Base-by-base conservation (phyloP, 106 monocot species). In the Dioscorea dumetorum region DNA sequence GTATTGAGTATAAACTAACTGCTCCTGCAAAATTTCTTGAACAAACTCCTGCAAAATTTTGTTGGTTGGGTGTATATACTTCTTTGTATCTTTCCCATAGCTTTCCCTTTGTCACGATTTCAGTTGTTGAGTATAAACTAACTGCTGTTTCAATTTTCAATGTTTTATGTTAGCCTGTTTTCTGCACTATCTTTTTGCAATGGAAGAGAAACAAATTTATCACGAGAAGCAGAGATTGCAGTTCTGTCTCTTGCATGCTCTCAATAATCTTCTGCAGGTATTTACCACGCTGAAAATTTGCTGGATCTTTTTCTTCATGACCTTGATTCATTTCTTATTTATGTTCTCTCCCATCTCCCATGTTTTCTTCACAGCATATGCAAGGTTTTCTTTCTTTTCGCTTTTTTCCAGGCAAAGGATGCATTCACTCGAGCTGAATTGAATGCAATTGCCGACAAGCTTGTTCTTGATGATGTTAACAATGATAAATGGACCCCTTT, bases 241-340 rank as follows among this genome's bases (percentile, higher is more conserved):
- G 66, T 85, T 95, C 49, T 95, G 94, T 60, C 77, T 95, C 7
- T 66, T 91, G 54, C 94, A 95, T 52, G 91, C 94, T 0, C 94
- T 95, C 57, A 95, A 95, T 62, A 95, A 91, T 64, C 91, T 95
- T 68, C 72, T 95, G 33, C 94, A 94, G 87, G 93, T 54, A 19
- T 54, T 54, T 16, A 54, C 54, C 3, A 0, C 4, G 15, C 18
- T 8, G 9, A 14, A 54, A 13, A 19, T 54, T 54, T 54, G 7
- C 5, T 54, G 12, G 4, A 54, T 12, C 19, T 16, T 14, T 54
- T 16, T 54, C 13, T 6, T 10, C 1, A 6, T 6, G 41, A 41
- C 6, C 41, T 41, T 41, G 6, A 41, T 41, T 41, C 10, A 41
- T 41, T 41, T 41, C 6, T 41, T 5, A 41, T 41, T 41, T 10